Percentiles rank a stretch among this genome's conserved stretches.
phyloP scores from a whole-genome alignment of 352 stramenopile genomes.

The Phytopythium delawarense region DNA sequence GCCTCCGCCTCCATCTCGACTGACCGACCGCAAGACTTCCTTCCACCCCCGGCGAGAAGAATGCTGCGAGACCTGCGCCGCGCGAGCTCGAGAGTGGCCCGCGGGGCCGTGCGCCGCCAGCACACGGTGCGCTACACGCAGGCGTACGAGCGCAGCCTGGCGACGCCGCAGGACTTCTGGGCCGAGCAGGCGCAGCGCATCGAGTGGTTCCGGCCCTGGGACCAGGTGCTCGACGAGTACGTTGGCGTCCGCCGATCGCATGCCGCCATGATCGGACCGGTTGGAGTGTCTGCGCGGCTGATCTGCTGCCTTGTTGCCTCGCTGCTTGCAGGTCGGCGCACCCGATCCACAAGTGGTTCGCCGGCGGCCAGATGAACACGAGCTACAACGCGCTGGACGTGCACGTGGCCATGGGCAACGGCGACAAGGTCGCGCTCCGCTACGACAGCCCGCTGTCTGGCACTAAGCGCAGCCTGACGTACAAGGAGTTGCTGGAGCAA shows the following conservation, averaged over 20 bases:
- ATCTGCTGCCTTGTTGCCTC: slow-evolving; percentile 10
- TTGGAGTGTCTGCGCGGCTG: not conserved
- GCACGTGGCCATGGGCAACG: slow-evolving; percentile 48
- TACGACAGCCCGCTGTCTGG: slow-evolving; percentile 60
- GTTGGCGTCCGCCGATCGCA: not conserved
- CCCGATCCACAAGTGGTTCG: slow-evolving; percentile 42
- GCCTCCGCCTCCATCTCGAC: not conserved
- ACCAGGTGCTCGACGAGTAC: slow-evolving; percentile 23
- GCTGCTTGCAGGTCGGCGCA: slow-evolving; percentile 21
- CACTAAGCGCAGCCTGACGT: slow-evolving; percentile 65
- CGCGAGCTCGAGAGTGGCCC: not conserved
- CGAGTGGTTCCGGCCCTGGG: slow-evolving; percentile 30
- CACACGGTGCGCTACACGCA: slow-evolving; percentile 24
- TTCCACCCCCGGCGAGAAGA: not conserved
- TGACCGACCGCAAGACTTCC: too few species aligned
- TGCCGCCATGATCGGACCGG: not conserved
- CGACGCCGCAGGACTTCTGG: slow-evolving; percentile 27
- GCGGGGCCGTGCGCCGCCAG: slow-evolving; percentile 4
- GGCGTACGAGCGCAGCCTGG: slow-evolving; percentile 26
- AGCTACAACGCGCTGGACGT: slow-evolving; percentile 66
- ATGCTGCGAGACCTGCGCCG: slow-evolving; percentile 4
- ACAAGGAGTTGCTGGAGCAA: slow-evolving; percentile 67
- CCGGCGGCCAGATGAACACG: slow-evolving; percentile 60
- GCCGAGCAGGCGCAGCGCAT: slow-evolving; percentile 23
- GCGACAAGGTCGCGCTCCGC: slow-evolving; percentile 44